Evolutionary conservation across 1,284 basidiomycete genomes (phyloP), one percentile per base, ranked within the genome.

Genomic region (Puccinia novopanici): DNA sequence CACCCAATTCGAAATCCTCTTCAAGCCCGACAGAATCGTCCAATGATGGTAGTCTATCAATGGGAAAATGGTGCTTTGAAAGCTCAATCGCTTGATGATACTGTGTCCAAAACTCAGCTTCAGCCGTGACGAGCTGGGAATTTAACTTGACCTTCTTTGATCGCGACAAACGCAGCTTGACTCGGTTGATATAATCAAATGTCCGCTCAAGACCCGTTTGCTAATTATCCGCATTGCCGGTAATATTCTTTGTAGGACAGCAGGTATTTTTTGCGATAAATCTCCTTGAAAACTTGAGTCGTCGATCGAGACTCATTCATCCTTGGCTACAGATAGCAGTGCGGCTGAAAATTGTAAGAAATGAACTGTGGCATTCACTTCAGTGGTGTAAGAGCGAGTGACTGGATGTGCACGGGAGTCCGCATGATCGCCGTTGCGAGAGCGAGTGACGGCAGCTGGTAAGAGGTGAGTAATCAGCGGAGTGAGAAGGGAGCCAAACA

Each of bases 1-100:
- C 96, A 57, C 89, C 88, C 88, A 97, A 89, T 81, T 98, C 95
- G 4, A 91, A 86, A 86, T 99, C 96, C 86, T 99, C 96, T 82
- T 97, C 94, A 79, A 98, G 87, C n/a, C 90, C 89, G 0, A 89
- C 88, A 3, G 87, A 87, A 24, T 92, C 87, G 24, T 86, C 84
- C 0, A 85, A 82, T 34, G 79, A 82, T 12, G 93, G 93, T 30
- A 97, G 86, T 65, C 88, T 88, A 3, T 88, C 88, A 2, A 88
- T 85, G 0, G 94, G 94, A 86, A 98, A 98, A 0, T 90, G 87
- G 10, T 87, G 87, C 17, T 88, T 87, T 34, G 98, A 87, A 9
- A 89, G 86, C 61, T 89, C 89, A 75, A 90, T 88, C 82, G 96
- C 93, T 24, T 89, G 88, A 12, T 89, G 88, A 85, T 93, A 95